Conservation (phyloP, 257 asterid genomes). For the Prunella vulgaris region DNA sequence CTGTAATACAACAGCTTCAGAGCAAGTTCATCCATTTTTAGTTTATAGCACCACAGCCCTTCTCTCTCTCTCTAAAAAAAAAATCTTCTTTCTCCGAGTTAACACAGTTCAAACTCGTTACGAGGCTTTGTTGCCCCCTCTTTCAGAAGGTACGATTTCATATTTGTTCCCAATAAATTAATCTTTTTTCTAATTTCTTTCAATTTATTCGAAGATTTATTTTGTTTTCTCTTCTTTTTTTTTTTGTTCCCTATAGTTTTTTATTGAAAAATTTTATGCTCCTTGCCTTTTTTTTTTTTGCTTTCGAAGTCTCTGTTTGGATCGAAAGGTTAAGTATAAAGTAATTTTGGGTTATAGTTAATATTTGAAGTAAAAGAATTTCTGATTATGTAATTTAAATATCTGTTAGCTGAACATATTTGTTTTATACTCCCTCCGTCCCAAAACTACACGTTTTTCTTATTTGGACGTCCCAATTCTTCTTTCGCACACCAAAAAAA, state of each 20-base stretch:
- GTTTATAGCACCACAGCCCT: not conserved
- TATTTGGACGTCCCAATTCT: too few relatives aligned
- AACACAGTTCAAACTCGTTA: not conserved
- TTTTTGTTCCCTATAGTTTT: not conserved
- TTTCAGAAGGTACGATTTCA: conserved; percentile 11
- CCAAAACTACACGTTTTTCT: too few relatives aligned
- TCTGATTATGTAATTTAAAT: too few relatives aligned
- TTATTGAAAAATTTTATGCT: not conserved
- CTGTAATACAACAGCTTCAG: not conserved
- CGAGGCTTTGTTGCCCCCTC: not conserved
- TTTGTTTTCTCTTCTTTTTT: too few relatives aligned
- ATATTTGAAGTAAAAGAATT: too few relatives aligned
- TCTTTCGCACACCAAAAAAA: too few relatives aligned
- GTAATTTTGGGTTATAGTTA: not conserved
- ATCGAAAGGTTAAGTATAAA: not conserved
- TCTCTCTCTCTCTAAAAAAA: not conserved
- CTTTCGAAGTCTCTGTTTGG: not conserved
- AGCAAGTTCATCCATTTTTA: not conserved
- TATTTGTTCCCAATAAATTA: not conserved
- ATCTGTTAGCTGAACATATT: too few relatives aligned
- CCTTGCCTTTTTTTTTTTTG: not conserved
- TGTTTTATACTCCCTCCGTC: too few relatives aligned
- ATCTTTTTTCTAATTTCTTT: not conserved
- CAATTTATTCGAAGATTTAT: too few relatives aligned
- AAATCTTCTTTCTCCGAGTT: not conserved